Evolutionary conservation across 768 basidiomycete genomes (phyloP).

Genomic region (Kwoniella botswanensis): DNA sequence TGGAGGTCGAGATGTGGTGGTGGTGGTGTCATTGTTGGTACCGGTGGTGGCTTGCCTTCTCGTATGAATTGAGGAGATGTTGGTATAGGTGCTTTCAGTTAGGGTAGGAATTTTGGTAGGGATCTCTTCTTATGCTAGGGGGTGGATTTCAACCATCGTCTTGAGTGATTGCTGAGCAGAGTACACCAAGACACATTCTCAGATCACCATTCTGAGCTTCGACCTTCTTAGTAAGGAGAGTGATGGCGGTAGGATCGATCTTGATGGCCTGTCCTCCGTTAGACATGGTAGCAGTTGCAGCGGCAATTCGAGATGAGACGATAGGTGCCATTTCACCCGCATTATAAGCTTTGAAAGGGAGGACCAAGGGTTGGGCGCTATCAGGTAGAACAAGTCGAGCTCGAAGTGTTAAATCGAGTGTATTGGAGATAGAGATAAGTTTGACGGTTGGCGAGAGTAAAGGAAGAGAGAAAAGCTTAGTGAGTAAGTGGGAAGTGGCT

Average conservation of each 20-base stretch:
- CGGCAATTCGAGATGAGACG: constrained; percentile 49
- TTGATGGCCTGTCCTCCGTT: constrained; percentile 29
- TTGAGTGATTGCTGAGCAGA: constrained; percentile 50
- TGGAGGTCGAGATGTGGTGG: constrained; percentile 31
- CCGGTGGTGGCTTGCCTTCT: constrained; percentile 13
- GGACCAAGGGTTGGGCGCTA: constrained; percentile 46
- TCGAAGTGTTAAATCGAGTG: constrained; percentile 58
- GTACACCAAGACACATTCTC: constrained; percentile 55
- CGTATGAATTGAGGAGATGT: background rate
- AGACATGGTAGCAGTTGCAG: constrained; percentile 17
- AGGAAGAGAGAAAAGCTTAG: constrained; percentile 56
- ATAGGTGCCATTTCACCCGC: constrained; percentile 55
- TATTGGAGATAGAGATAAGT: constrained; percentile 59
- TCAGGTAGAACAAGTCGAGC: constrained; percentile 50
- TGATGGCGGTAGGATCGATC: constrained; percentile 57
- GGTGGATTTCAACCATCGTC: constrained; percentile 57
- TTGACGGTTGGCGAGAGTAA: constrained; percentile 41
- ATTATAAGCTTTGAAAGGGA: constrained; percentile 57
- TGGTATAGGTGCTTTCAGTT: no score
- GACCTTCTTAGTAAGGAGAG: constrained; percentile 56
- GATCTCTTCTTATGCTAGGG: no score
- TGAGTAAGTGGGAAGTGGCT: constrained; percentile 52
- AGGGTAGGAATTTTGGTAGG: no score
- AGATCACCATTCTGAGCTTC: constrained; percentile 59
- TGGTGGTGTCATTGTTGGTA: constrained; percentile 11